These are phyloP conservation scores for Populus hybrid DNA, from an alignment of 441 rosid genomes.

Conservation along the genomic window DNA sequence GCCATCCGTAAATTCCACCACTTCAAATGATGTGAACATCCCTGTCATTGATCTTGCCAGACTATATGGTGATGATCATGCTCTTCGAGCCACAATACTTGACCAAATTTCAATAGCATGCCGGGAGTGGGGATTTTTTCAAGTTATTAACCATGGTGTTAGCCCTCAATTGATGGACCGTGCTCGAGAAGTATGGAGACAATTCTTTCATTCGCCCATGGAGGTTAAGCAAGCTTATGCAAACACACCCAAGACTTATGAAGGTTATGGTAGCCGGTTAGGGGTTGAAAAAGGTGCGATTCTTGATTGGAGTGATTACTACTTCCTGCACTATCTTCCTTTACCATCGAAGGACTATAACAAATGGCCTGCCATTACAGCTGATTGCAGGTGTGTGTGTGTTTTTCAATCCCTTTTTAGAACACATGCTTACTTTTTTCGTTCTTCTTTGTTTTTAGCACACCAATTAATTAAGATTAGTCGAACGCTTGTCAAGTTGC, in stretches of 20 bases:
- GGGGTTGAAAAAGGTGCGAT: slow-evolving; percentile 76
- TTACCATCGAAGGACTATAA: slow-evolving; percentile 44
- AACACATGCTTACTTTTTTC: neutral
- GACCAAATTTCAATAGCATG: slow-evolving; percentile 46
- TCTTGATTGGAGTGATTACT: slow-evolving; percentile 93
- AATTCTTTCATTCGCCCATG: slow-evolving; percentile 67
- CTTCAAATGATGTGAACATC: slow-evolving; percentile 36
- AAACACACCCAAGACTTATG: slow-evolving; percentile 71
- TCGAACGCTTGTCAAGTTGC: neutral
- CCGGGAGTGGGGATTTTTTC: slow-evolving; percentile 84
- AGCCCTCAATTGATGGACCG: slow-evolving; percentile 55
- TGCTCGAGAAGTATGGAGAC: slow-evolving; percentile 58
- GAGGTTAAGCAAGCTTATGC: slow-evolving; percentile 53
- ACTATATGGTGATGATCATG: slow-evolving; percentile 21
- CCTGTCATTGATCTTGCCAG: slow-evolving; percentile 66
- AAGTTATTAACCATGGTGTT: slow-evolving; percentile 78
- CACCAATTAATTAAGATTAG: too few species aligned
- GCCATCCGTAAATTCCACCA: slow-evolving; percentile 19
- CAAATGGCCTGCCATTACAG: slow-evolving; percentile 72
- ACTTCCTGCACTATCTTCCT: slow-evolving; percentile 74
- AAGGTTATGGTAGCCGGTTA: slow-evolving; percentile 82
- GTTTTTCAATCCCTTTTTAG: neutral
- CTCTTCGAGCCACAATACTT: slow-evolving; percentile 18
- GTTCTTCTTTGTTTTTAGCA: neutral
- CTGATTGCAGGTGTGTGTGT: slow-evolving; percentile 35